Evolutionary conservation across 2,329 filamentous ascomycete genomes (phyloP).

Genomic region (Colletotrichum somersetense): DNA sequence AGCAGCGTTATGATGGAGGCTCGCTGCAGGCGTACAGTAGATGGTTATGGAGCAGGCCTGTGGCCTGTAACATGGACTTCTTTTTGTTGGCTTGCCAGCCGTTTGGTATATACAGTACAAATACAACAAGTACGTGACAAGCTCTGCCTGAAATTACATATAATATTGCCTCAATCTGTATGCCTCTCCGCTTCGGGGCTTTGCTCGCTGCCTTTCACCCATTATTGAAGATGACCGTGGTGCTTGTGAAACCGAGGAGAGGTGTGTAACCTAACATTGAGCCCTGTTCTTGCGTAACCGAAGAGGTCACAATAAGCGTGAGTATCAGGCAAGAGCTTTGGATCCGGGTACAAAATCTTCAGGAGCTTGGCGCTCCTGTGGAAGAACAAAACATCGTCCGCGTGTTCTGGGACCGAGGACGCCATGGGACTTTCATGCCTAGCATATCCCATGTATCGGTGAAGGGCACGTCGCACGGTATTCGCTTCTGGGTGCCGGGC

Average conservation of each 20-base stretch:
- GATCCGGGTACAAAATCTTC: background rate
- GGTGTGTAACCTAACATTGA: background rate
- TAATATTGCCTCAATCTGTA: background rate
- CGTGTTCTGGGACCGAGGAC: background rate
- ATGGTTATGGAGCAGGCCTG: conserved; percentile 21
- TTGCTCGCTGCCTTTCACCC: background rate
- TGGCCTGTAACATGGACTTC: conserved; percentile 16
- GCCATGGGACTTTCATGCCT: background rate
- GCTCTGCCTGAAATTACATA: background rate
- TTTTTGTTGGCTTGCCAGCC: conserved; percentile 18
- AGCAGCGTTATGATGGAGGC: conserved; percentile 15
- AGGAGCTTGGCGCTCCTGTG: background rate
- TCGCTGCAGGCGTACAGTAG: conserved; percentile 28
- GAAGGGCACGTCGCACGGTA: background rate
- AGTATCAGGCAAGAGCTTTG: background rate
- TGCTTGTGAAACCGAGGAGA: background rate
- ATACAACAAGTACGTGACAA: conserved; percentile 29
- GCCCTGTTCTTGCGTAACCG: background rate
- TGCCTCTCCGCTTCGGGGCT: background rate
- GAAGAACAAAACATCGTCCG: background rate
- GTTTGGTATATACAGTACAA: conserved; percentile 28
- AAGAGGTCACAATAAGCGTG: background rate
- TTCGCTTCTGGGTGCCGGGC: background rate
- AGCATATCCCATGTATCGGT: background rate
- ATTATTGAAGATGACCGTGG: background rate